Evolutionary conservation across 495 filamentous ascomycete species (phyloP), one percentile per base, ranked within the genome.

Genomic region (Thermochaetoides thermophila): DNA sequence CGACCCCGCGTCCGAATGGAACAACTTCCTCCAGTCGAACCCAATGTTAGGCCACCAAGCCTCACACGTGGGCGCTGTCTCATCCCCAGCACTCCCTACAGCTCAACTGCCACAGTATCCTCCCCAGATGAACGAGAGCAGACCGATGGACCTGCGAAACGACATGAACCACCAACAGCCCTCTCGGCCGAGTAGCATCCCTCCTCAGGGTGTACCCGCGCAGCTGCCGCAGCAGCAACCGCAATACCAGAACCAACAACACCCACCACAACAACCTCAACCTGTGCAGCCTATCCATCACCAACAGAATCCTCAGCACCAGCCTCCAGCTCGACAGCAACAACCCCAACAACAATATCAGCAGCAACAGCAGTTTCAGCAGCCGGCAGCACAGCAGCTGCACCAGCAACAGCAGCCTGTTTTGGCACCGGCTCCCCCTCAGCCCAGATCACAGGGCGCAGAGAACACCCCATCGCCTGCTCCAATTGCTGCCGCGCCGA

Each of bases 1-100:
- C 14, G 63, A 64, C 32, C 32, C 58, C 43, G 33, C 53, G 8
- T 45, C 47, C 1, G 62, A 69, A 57, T 61, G 72, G 71, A 49
- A 59, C 54, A 48, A 59, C 8, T 63, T 66, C 17, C 36, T 60
- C 14, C 62, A 63, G 43, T 57, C 62, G 24, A 59, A 55, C 41
- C 48, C 55, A 7, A 50, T 48, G 25, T 37, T 57, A 8, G 49
- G 48, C 1, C 57, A 56, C 20, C n/a, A n/a, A n/a, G 35, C 52
- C 13, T 37, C 35, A n/a, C 48, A 44, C 19, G 33, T 47, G 15
- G 45, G 43, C 8, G 29, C 44, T 5, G 42, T 51, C 10, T 40
- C 43, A 11, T 56, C 54, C 4, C 47, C 49, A 25, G 50, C 45
- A 27, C 51, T 49, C 22, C 46, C 48, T 11, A 40, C 45, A 2